Conservation (phyloP, 1,139 yeast species). For the Pneumocystis murina region DNA sequence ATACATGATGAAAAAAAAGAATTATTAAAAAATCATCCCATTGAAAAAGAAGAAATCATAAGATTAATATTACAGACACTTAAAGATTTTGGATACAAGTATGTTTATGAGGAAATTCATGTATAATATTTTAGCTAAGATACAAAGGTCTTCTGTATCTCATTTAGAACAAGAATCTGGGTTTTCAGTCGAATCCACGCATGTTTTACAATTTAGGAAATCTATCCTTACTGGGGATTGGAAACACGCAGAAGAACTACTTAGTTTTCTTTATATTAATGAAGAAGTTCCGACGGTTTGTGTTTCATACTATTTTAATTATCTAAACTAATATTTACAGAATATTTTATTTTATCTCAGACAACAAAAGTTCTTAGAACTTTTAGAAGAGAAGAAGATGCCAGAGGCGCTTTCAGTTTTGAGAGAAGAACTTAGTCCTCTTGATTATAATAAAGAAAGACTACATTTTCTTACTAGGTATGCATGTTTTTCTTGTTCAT, state of each 20-base stretch:
- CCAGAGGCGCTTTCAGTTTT: constrained; percentile 32
- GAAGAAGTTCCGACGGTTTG: constrained; percentile 14
- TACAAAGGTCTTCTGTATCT: constrained; percentile 22
- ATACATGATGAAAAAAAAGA: background rate
- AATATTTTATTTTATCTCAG: constrained; percentile 21
- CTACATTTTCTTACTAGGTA: constrained; percentile 15
- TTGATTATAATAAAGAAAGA: constrained; percentile 16
- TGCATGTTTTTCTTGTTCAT: background rate
- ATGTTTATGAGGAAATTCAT: constrained; percentile 4
- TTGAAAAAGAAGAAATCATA: constrained; percentile 31
- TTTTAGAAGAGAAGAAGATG: constrained; percentile 25
- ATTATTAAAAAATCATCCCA: background rate
- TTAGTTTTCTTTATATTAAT: constrained; percentile 23
- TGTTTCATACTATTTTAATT: constrained; percentile 8
- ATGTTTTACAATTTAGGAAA: constrained; percentile 28
- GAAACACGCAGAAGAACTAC: constrained; percentile 27
- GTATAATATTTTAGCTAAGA: background rate
- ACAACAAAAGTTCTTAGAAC: constrained; percentile 28
- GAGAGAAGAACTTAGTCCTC: constrained; percentile 26
- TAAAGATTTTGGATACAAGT: constrained; percentile 34
- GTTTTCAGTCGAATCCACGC: constrained; percentile 23
- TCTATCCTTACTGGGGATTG: constrained; percentile 32
- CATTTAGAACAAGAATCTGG: constrained; percentile 31
- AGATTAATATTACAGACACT: constrained; percentile 37
- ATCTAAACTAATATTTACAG: constrained; percentile 6